A percentile compares a stretch with the other conserved stretches of the same genome.
phyloP scores from a whole-genome alignment of 2,329 filamentous ascomycete species.

The Colletotrichum lini region DNA sequence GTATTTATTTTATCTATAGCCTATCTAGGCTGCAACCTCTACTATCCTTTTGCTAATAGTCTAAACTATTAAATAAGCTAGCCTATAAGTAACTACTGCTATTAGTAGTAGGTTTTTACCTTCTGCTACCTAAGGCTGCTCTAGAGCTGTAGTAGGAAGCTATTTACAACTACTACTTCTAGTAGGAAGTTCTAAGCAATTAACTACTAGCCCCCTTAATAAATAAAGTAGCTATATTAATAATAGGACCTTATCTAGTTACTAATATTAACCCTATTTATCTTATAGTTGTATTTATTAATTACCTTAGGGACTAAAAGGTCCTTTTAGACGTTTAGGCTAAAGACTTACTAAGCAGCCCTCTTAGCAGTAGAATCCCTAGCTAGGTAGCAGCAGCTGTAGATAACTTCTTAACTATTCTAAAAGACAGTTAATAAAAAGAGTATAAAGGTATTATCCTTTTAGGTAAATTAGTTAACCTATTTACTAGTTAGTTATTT shows the following conservation, averaged over 20 bases:
- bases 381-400: not conserved
- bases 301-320: not conserved
- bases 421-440: not conserved
- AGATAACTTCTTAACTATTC: not conserved
- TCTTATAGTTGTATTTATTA: slow-evolving; percentile 4
- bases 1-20: not conserved
- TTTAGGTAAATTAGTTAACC: not conserved
- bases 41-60: not conserved
- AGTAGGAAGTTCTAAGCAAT: slow-evolving; percentile 6
- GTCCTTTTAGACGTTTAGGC: not conserved
- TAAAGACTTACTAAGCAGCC: not conserved
- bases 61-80: not conserved
- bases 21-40: not conserved
- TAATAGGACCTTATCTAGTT: slow-evolving; percentile 13
- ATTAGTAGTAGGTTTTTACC: not conserved
- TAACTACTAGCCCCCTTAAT: not conserved
- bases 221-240: not conserved
- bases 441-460: not conserved
- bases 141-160: slow-evolving; percentile 7
- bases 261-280: not conserved
- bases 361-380: not conserved
- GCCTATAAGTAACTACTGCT: not conserved
- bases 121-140: not conserved
- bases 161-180: slow-evolving; percentile 20
- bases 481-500: not conserved